Evolutionary conservation across 305 asterid genomes (phyloP), one percentile per base, ranked within the genome.

Genomic region (Fraxinus baroniana): DNA sequence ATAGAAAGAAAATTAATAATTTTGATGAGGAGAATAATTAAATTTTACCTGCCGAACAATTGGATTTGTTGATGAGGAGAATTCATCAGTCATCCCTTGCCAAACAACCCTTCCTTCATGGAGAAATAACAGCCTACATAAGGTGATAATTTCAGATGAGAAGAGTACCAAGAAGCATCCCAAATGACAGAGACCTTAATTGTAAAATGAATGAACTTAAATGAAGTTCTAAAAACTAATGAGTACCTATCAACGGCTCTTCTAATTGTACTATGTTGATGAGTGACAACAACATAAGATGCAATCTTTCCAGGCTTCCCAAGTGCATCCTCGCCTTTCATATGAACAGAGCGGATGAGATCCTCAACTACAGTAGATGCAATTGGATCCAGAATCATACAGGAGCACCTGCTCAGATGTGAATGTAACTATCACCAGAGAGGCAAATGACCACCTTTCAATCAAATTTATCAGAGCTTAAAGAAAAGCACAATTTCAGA

Each of bases 321-420:
- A 82, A 91, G 85, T 74, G 96, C 99, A 91, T 91, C 98, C 87
- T 93, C 89, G 5, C 93, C 97, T 87, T 90, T 88, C 87, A 87
- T 83, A 83, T 96, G 99, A 88, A 96, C 98, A 13, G 98, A 96
- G 79, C 98, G 98, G 80, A 94, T 96, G 87, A 96, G 95, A 89
- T 96, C 99, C 87, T 96, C 99, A 82, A 96, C 98, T 77, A 96
- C 99, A 4, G 99, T 96, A 24, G 98, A 96, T 1, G 99, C 99
- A 87, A 96, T 96, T 76, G 98, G 99, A 92, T 96, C 99, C 39
- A 96, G 97, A 98, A 74, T 96, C 99, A 83, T 94, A 96, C 78
- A 96, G 88, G 79, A 96, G 97, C 81, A 95, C 99, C 99, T 95
- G 90, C 80, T 79, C 90, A 77, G 80, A 62, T 82, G 78, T 77